These are phyloP conservation scores for Withania somnifera DNA, from an alignment of 305 asterid species.

Conservation along the genomic window DNA sequence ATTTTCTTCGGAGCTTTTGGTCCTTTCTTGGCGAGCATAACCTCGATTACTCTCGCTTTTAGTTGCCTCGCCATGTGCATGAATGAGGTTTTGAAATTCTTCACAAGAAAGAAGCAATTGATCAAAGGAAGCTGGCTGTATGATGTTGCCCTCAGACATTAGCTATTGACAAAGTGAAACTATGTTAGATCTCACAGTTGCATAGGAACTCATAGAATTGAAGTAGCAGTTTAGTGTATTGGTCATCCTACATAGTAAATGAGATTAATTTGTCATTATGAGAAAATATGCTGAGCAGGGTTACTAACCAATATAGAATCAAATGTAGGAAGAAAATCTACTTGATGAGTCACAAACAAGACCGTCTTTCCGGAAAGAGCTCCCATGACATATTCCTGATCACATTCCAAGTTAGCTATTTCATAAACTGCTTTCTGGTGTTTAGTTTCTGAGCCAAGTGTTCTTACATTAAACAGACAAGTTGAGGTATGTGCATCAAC, in stretches of 20 bases:
- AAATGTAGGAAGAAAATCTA: conserved; percentile 17
- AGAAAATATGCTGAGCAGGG: background rate
- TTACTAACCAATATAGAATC: conserved; percentile 12
- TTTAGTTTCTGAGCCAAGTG: background rate
- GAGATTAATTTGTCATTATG: too few species aligned
- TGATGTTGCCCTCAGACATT: conserved; percentile 13
- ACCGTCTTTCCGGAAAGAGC: conserved; percentile 9
- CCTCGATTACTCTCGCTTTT: background rate
- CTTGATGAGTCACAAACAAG: conserved; percentile 21
- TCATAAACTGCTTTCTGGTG: background rate
- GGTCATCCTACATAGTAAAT: background rate
- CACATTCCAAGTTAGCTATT: background rate
- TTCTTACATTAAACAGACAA: conserved; percentile 10
- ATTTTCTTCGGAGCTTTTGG: background rate
- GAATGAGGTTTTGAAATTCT: conserved; percentile 10
- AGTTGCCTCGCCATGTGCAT: background rate
- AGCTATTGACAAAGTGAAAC: conserved; percentile 2
- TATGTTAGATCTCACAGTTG: background rate
- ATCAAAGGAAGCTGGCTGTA: conserved; percentile 4
- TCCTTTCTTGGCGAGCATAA: background rate
- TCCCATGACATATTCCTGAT: conserved; percentile 16
- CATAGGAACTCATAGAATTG: background rate
- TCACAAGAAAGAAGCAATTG: conserved; percentile 4
- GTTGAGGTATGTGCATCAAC: conserved; percentile 20
- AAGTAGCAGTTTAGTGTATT: background rate